These are phyloP conservation scores for Penicillium sp. DNA, from an alignment of 2,329 filamentous ascomycete species.

Conservation along the genomic window DNA sequence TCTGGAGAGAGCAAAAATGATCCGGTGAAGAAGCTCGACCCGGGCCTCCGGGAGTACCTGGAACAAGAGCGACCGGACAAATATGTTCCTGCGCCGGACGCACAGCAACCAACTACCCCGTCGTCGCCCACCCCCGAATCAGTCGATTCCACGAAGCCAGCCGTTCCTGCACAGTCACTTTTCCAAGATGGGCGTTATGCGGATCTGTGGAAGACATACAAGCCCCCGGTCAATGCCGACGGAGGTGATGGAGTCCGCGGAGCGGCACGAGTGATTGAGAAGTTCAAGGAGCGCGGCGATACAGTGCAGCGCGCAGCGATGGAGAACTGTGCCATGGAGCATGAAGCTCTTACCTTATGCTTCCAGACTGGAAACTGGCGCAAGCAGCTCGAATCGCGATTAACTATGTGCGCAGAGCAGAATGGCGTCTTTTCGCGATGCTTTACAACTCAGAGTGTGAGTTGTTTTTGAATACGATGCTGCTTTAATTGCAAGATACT, in stretches of 20 bases:
- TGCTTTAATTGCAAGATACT: neutral
- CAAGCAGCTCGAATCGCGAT: conserved; percentile 52
- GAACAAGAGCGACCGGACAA: conserved; percentile 77
- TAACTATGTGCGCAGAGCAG: conserved; percentile 80
- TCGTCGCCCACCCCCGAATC: conserved; percentile 14
- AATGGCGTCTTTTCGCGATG: conserved; percentile 79
- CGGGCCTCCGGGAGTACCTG: conserved; percentile 79
- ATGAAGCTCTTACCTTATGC: conserved; percentile 79
- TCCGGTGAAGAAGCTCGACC: conserved; percentile 74
- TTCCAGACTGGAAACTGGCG: conserved; percentile 70
- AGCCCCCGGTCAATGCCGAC: conserved; percentile 63
- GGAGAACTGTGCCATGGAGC: conserved; percentile 90
- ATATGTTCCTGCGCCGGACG: conserved; percentile 49
- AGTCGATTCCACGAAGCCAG: conserved; percentile 32
- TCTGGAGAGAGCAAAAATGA: conserved; percentile 59
- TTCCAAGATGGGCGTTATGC: conserved; percentile 74
- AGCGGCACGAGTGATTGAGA: conserved; percentile 79
- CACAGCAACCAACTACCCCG: conserved; percentile 22
- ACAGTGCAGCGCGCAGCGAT: conserved; percentile 77
- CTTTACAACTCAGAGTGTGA: conserved; percentile 81
- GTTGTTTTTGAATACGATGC: conserved; percentile 24
- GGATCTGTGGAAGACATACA: conserved; percentile 91
- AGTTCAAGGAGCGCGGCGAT: conserved; percentile 78
- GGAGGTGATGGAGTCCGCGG: conserved; percentile 73
- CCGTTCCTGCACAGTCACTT: conserved; percentile 54